phyloP scores from a whole-genome alignment of 306 rosid species.

The Echinosophora koreensis region DNA sequence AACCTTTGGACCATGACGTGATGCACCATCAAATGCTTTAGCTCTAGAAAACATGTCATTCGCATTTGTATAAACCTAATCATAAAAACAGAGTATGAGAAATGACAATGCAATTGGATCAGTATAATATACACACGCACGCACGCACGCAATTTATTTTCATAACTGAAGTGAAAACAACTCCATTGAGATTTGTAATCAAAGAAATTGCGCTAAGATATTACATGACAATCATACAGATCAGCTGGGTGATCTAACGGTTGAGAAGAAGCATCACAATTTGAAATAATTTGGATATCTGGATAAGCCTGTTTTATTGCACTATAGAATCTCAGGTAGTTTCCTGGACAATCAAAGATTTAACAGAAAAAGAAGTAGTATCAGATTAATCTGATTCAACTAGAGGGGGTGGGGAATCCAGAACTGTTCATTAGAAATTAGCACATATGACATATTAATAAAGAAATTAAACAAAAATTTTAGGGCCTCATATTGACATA shows the following conservation, averaged over 20 bases:
- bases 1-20: constrained; percentile 64
- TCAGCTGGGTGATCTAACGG: constrained; percentile 91
- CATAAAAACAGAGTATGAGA: constrained; percentile 41
- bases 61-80: constrained; percentile 78
- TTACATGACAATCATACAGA: constrained; percentile 91
- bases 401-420: background rate
- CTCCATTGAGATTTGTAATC: constrained; percentile 1
- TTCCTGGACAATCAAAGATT: constrained; percentile 65
- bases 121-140: background rate
- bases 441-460: constrained; percentile 10
- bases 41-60: constrained; percentile 73
- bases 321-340: constrained; percentile 72
- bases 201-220: constrained; percentile 38
- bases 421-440: constrained; percentile 7
- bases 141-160: background rate
- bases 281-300: constrained; percentile 84
- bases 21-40: constrained; percentile 57
- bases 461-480: constrained; percentile 20
- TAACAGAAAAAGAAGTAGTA: constrained; percentile 22
- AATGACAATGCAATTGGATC: constrained; percentile 15
- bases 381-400: constrained; percentile 24
- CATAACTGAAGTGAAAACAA: constrained; percentile 7
- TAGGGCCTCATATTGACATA: background rate
- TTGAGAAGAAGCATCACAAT: constrained; percentile 81
- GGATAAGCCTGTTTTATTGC: constrained; percentile 83